These are phyloP conservation scores for Telfairia occidentalis DNA, from an alignment of 331 rosid genomes.

Conservation along the genomic window DNA sequence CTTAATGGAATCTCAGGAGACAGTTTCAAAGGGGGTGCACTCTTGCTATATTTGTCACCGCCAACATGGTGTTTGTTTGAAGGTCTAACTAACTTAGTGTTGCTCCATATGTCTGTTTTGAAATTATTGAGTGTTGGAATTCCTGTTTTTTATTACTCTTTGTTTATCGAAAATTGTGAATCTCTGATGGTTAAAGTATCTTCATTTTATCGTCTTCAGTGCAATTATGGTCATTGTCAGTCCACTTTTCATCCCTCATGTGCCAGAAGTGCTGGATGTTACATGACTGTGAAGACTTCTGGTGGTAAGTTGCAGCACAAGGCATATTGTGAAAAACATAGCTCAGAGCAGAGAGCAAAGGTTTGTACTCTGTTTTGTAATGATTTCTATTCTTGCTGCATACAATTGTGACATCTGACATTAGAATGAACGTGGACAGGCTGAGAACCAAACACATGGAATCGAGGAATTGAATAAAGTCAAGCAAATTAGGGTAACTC, in stretches of 20 bases:
- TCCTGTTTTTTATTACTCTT: background rate
- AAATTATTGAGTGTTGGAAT: background rate
- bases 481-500: conserved; percentile 76
- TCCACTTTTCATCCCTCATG: conserved; percentile 79
- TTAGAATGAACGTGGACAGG: conserved; percentile 36
- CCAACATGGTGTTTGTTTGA: conserved; percentile 73
- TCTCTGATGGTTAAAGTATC: background rate
- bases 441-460: conserved; percentile 83
- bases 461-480: conserved; percentile 72
- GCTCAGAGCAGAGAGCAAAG: conserved; percentile 86
- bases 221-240: conserved; percentile 88
- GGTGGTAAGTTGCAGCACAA: conserved; percentile 82
- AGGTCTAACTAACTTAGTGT: conserved; percentile 31
- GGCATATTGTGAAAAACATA: conserved; percentile 91
- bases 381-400: conserved; percentile 7
- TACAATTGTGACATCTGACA: conserved; percentile 8
- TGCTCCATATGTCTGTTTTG: background rate
- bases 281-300: conserved; percentile 50
- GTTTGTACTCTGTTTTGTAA: conserved; percentile 22
- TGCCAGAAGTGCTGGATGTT: conserved; percentile 78
- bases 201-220: conserved; percentile 38
- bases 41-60: conserved; percentile 58
- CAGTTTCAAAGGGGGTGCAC: conserved; percentile 47
- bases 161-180: conserved; percentile 2
- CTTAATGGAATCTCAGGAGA: conserved; percentile 42